Base-by-base conservation (phyloP, 106 monocot species). In the Phalaenopsis aphrodite region DNA sequence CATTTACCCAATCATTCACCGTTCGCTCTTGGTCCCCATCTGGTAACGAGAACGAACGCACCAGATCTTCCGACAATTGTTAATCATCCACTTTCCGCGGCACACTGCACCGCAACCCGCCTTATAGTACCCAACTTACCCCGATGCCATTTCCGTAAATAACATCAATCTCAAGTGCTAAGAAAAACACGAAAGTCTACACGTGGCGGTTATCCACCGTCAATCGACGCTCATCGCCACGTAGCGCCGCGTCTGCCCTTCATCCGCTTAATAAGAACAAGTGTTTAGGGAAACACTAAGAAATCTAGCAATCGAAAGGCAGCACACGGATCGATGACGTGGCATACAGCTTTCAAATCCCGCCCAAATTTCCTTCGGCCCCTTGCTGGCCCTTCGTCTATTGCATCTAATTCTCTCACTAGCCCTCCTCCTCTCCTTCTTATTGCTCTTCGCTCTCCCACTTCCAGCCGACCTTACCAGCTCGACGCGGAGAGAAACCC, bases 321-420 rank as follows among this genome's bases (percentile, higher is more conserved):
- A 23, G 76, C 76, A 76, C 76, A 76, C 24, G 24, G 76, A 76
- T 76, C 12, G 49, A 47, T 76, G 76, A 76, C 76, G 10, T 76
- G 52, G 76, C 49, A 52, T 0, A 3, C 0, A 48, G 24, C 21
- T 76, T 76, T 76, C 76, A 76, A 76, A 76, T 76, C 76, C 76
- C 76, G 76, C 76, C 24, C 76, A 76, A 76, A 76, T 76, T 76
- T 76, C 76, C 5, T 30, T 76, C 18, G 42, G 2, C 76, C 48
- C 49, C 76, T 43, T 48, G 42, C 3, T 5, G 36, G 47, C 75
- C 75, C 47, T 30, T 42, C 48, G 11, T 10, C 41, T 12, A 21
- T 24, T 16, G 16, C 14, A 15, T 49, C 48, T 42, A 49, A 76
- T 76, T 76, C 76, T 49, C 76, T 24, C 76, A 24, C 49, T 49